A percentile compares a stretch with the other conserved stretches of the same genome.
Conservation (phyloP, 129 eudicot genomes). For the Gnaphalium uliginosum region DNA sequence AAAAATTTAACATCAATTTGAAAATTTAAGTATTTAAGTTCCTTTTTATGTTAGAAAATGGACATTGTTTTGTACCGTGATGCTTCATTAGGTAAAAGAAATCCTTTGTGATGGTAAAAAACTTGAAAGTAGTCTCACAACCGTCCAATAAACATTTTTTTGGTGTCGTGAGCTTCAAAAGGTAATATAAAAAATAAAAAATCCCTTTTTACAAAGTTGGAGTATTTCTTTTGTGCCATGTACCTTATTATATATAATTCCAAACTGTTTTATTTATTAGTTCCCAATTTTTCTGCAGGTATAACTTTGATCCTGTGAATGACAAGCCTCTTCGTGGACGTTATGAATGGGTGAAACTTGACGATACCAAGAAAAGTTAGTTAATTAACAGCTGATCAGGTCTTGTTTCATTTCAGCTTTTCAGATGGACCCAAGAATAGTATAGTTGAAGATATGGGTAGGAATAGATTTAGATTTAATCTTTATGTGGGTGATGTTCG, state of each 20-base stretch:
- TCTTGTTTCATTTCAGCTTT: slow-evolving; percentile 1
- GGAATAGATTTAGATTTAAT: slow-evolving; percentile 29
- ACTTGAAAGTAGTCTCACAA: too few species aligned
- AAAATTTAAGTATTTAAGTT: too few species aligned
- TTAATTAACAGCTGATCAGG: slow-evolving; percentile 20
- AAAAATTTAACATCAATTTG: too few species aligned
- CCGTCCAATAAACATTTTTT: too few species aligned
- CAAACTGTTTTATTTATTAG: not conserved
- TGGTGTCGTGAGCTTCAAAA: too few species aligned
- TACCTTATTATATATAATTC: not conserved
- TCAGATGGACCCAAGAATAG: slow-evolving; percentile 23
- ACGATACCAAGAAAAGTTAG: slow-evolving; percentile 23
- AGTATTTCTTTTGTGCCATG: not conserved
- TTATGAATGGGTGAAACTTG: slow-evolving; percentile 56
- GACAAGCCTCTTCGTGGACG: slow-evolving; percentile 62
- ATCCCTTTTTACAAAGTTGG: not conserved
- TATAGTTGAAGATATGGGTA: slow-evolving; percentile 38
- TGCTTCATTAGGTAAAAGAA: too few species aligned
- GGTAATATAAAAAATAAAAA: too few species aligned
- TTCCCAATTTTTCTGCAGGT: slow-evolving; percentile 37
- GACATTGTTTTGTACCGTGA: too few species aligned
- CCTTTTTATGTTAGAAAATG: too few species aligned
- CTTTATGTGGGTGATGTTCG: slow-evolving; percentile 35
- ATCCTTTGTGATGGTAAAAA: too few species aligned
- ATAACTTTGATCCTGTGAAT: slow-evolving; percentile 64